Conservation (phyloP, 1,284 basidiomycete genomes). For the Gymnopus androsaceus region DNA sequence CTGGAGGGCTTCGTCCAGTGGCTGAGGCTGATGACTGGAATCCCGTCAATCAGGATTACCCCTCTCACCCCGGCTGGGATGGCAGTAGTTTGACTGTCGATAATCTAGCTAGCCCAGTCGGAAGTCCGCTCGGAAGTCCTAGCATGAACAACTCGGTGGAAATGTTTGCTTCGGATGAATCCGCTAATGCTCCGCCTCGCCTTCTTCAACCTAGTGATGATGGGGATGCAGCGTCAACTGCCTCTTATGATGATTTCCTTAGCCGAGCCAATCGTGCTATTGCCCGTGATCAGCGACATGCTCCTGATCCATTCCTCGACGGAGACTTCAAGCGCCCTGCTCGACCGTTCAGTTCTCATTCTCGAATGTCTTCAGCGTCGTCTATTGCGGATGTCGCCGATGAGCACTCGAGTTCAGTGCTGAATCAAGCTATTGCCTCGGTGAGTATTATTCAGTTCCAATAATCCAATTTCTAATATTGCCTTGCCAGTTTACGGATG, state of each 20-base stretch:
- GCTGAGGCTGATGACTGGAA: slow-evolving; percentile 50
- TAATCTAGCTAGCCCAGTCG: slow-evolving; percentile 23
- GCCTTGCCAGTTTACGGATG: slow-evolving; percentile 80
- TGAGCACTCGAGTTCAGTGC: slow-evolving; percentile 83
- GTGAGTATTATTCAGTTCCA: slow-evolving; percentile 41
- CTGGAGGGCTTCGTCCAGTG: slow-evolving; percentile 45
- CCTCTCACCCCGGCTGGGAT: slow-evolving; percentile 59
- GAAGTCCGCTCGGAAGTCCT: slow-evolving; percentile 25
- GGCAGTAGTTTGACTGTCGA: slow-evolving; percentile 42
- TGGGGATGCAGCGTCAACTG: slow-evolving; percentile 11
- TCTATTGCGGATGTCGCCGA: slow-evolving; percentile 88
- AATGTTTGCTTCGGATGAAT: slow-evolving; percentile 45
- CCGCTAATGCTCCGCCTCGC: slow-evolving; percentile 33
- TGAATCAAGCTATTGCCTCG: slow-evolving; percentile 90
- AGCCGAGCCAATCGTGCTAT: slow-evolving; percentile 83
- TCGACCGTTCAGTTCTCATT: slow-evolving; percentile 80
- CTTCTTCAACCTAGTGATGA: slow-evolving; percentile 32
- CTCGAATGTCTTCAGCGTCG: slow-evolving; percentile 79
- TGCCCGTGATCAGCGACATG: slow-evolving; percentile 71
- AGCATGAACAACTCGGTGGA: slow-evolving; percentile 36
- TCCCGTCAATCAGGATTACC: slow-evolving; percentile 50
- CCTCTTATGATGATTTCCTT: slow-evolving; percentile 77
- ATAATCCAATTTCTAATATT: slow-evolving; percentile 13
- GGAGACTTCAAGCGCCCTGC: slow-evolving; percentile 47
- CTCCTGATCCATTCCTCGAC: slow-evolving; percentile 85